phyloP scores from a whole-genome alignment of 768 basidiomycete genomes.

The Paxillus involutus region DNA sequence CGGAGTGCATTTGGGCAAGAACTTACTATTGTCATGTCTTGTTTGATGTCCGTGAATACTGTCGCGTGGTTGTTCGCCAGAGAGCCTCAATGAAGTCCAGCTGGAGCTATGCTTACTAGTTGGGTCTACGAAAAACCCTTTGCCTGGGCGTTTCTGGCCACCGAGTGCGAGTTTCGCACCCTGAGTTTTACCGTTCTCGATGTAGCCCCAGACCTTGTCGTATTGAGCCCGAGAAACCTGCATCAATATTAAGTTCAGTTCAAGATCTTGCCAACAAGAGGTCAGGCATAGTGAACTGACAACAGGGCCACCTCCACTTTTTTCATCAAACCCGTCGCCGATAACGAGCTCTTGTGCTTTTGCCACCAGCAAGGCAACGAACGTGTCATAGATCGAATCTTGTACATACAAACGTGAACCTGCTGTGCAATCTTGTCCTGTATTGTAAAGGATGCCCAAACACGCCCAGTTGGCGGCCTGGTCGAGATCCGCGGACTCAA shows the following conservation, averaged over 20 bases:
- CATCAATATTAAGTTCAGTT: constrained; percentile 3
- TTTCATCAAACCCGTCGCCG: constrained; percentile 79
- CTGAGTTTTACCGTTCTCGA: constrained; percentile 79
- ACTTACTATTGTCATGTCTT: constrained; percentile 84
- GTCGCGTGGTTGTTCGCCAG: constrained; percentile 4
- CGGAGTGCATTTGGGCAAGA: neutral
- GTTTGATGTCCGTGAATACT: constrained; percentile 82
- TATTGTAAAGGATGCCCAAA: constrained; percentile 84
- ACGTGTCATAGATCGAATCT: constrained; percentile 83
- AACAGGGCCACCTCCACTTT: constrained; percentile 78
- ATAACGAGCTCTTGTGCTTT: constrained; percentile 71
- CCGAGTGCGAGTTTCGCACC: constrained; percentile 81
- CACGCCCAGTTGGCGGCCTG: constrained; percentile 83
- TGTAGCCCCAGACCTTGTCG: constrained; percentile 85
- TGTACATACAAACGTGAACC: constrained; percentile 91
- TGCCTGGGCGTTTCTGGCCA: constrained; percentile 71
- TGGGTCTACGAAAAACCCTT: constrained; percentile 89
- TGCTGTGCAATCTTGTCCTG: constrained; percentile 93
- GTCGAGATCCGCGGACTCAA: constrained; percentile 89
- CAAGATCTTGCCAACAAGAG: constrained; percentile 2
- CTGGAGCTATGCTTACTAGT: constrained; percentile 58
- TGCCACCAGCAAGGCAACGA: constrained; percentile 61
- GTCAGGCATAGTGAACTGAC: constrained; percentile 42
- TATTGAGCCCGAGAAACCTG: constrained; percentile 84
- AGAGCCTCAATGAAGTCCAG: constrained; percentile 3